phyloP scores from a whole-genome alignment of 208 protist species.

The Crithidia thermophila region DNA sequence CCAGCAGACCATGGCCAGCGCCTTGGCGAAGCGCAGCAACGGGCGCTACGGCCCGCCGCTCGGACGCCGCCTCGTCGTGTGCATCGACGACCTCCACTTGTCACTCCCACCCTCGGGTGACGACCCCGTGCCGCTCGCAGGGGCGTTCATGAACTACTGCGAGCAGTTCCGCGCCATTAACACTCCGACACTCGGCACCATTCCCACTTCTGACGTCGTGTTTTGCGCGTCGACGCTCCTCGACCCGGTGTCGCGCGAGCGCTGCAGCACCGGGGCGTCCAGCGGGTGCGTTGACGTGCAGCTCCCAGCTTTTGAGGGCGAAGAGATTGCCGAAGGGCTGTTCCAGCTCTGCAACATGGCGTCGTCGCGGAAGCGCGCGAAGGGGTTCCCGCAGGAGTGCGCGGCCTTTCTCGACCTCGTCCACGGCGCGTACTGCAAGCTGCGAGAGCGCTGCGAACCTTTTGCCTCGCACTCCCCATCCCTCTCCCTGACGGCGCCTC shows the following conservation, averaged over 20 bases:
- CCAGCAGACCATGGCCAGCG: slow-evolving; percentile 61
- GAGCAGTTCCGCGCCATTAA: slow-evolving; percentile 64
- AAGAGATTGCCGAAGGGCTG: slow-evolving; percentile 61
- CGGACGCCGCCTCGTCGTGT: slow-evolving; percentile 75
- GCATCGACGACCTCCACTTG: slow-evolving; percentile 87
- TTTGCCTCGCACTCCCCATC: not conserved
- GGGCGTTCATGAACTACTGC: slow-evolving; percentile 71
- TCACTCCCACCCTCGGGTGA: slow-evolving; percentile 21
- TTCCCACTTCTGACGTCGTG: slow-evolving; percentile 61
- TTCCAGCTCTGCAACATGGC: slow-evolving; percentile 59
- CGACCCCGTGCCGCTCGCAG: slow-evolving; percentile 32
- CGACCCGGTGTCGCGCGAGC: slow-evolving; percentile 2
- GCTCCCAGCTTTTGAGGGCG: slow-evolving; percentile 58
- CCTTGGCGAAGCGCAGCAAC: slow-evolving; percentile 49
- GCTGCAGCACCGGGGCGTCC: slow-evolving; percentile 20
- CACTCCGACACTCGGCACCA: slow-evolving; percentile 55
- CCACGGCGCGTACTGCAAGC: slow-evolving; percentile 33
- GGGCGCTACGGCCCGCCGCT: slow-evolving; percentile 59
- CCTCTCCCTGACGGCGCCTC: not conserved
- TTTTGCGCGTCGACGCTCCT: slow-evolving; percentile 49
- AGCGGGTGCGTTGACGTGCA: slow-evolving; percentile 53
- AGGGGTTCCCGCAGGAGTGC: slow-evolving; percentile 47
- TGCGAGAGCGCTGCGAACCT: not conserved
- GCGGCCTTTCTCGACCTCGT: slow-evolving; percentile 49
- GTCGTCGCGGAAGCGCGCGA: slow-evolving; percentile 53